A percentile compares a stretch with the other conserved stretches of the same genome.
Evolutionary conservation across 1,284 basidiomycete genomes (phyloP).

Genomic region (Malassezia japonica): DNA sequence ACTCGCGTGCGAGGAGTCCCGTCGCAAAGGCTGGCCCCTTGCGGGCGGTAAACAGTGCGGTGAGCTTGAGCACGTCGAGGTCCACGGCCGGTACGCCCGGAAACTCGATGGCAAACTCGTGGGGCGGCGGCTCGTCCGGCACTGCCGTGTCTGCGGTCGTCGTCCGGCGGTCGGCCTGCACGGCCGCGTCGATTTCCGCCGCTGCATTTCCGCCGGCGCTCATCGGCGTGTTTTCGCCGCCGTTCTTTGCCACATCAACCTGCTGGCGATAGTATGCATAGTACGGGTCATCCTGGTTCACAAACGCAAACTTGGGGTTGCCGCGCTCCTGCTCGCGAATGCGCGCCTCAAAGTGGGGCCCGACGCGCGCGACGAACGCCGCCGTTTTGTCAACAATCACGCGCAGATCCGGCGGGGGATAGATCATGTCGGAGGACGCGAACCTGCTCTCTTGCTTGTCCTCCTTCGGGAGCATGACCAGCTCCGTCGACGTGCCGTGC

Average conservation of each 20-base stretch:
- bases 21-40: slow-evolving; percentile 79
- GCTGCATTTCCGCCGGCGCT: slow-evolving; percentile 9
- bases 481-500: slow-evolving; percentile 14
- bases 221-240: slow-evolving; percentile 9
- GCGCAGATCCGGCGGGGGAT: slow-evolving; percentile 52
- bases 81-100: slow-evolving; percentile 83
- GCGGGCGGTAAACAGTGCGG: slow-evolving; percentile 88
- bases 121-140: slow-evolving; percentile 65
- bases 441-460: slow-evolving; percentile 31
- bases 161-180: slow-evolving; percentile 1
- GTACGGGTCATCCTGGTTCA: slow-evolving; percentile 38
- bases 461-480: slow-evolving; percentile 3
- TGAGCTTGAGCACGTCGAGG: slow-evolving; percentile 59
- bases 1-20: slow-evolving; percentile 74
- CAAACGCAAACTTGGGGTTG: slow-evolving; percentile 41
- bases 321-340: slow-evolving; percentile 34
- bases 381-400: slow-evolving; percentile 95
- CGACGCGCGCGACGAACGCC: slow-evolving; percentile 63
- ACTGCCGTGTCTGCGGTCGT: slow-evolving; percentile 16
- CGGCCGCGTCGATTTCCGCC: background rate
- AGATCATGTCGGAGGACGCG: slow-evolving; percentile 41
- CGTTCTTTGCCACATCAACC: slow-evolving; percentile 27
- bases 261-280: slow-evolving; percentile 41
- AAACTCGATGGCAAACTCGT: slow-evolving; percentile 77
- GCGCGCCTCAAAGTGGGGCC: slow-evolving; percentile 40